Evolutionary conservation across 495 filamentous ascomycete species (phyloP).

Genomic region (Trichoderma virens): DNA sequence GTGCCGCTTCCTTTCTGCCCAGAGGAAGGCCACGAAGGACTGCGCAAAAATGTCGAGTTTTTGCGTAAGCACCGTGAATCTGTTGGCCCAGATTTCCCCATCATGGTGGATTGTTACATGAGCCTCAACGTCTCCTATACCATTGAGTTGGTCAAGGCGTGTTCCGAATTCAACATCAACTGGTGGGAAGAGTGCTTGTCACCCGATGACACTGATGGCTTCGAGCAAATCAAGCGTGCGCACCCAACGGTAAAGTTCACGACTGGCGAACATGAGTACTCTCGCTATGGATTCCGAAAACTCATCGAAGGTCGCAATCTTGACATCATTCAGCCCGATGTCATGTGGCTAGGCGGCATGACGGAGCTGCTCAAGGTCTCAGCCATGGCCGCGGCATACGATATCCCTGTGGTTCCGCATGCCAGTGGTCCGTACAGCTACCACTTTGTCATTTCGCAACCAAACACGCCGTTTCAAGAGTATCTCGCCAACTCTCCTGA

Average conservation of each 20-base stretch:
- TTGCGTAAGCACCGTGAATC: conserved; percentile 73
- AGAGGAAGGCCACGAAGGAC: conserved; percentile 70
- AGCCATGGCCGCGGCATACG: conserved; percentile 82
- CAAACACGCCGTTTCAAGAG: conserved; percentile 89
- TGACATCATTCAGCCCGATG: conserved; percentile 89
- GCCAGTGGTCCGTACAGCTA: conserved; percentile 90
- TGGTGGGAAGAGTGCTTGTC: conserved; percentile 95
- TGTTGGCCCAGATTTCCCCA: conserved; percentile 81
- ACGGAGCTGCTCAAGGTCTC: conserved; percentile 86
- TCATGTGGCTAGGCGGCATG: conserved; percentile 93
- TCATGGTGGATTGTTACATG: conserved; percentile 97
- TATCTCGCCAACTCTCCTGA: conserved; percentile 89
- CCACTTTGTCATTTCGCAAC: conserved; percentile 86
- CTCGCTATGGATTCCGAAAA: conserved; percentile 87
- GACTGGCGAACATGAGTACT: conserved; percentile 91
- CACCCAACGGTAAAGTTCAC: conserved; percentile 90
- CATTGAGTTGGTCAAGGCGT: conserved; percentile 78
- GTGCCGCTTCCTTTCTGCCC: conserved; percentile 82
- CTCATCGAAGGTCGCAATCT: conserved; percentile 84
- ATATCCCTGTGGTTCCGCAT: conserved; percentile 90
- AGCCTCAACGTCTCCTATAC: conserved; percentile 85
- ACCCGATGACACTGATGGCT: conserved; percentile 86
- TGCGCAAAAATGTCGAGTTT: conserved; percentile 84
- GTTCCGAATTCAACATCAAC: conserved; percentile 75
- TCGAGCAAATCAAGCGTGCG: conserved; percentile 77